Conservation (phyloP, 108 stramenopile genomes). For the Fistulifera solaris region DNA sequence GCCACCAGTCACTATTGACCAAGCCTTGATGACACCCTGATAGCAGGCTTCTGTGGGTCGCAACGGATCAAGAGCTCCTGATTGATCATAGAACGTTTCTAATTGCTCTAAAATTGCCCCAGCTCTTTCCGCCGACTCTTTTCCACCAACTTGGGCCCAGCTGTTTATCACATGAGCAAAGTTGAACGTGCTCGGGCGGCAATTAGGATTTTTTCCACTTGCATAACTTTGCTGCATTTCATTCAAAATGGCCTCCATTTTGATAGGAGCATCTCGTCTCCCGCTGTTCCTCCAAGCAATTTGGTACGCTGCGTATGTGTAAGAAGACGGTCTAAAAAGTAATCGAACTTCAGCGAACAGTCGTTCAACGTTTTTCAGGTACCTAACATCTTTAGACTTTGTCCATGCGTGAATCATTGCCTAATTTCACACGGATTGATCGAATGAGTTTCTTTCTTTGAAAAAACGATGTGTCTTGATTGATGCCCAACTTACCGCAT, state of each 20-base stretch:
- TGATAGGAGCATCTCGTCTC: neutral
- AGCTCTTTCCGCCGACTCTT: constrained; percentile 13
- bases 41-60: neutral
- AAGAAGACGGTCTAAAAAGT: neutral
- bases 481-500: neutral
- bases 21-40: neutral
- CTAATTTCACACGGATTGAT: no score
- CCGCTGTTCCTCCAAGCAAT: neutral
- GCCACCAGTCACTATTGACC: neutral
- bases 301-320: neutral
- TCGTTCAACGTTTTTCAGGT: neutral
- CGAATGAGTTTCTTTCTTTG: no score
- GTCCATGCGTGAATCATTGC: constrained; percentile 2
- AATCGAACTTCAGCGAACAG: neutral
- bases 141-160: constrained; percentile 12
- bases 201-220: neutral
- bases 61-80: neutral
- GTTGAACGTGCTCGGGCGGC: constrained; percentile 10
- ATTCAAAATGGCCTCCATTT: neutral
- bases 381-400: neutral
- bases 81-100: constrained; percentile 4
- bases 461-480: no score
- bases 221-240: neutral
- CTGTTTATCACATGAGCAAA: constrained; percentile 14
- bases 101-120: constrained; percentile 14